Evolutionary conservation across 148 eudicot genomes (phyloP).

Genomic region (Rhododendron henanense): DNA sequence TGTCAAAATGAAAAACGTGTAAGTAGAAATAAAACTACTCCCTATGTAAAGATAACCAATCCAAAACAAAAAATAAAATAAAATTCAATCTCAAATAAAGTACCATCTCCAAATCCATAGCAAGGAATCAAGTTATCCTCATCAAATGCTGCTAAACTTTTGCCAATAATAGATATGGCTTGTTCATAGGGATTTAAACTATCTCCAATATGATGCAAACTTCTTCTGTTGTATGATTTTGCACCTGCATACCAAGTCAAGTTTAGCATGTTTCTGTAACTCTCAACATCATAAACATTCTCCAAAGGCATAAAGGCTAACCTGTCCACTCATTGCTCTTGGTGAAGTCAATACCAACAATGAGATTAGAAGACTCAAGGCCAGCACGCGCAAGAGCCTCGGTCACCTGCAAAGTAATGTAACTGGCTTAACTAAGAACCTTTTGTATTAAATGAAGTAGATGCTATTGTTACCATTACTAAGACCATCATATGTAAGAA

Average conservation of each 20-base stretch:
- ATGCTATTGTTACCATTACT: background rate
- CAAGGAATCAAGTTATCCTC: slow-evolving; percentile 97
- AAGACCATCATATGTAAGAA: background rate
- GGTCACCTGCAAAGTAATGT: slow-evolving; percentile 60
- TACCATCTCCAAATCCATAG: slow-evolving; percentile 99
- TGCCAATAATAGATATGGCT: slow-evolving; percentile 91
- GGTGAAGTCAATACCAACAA: slow-evolving; percentile 91
- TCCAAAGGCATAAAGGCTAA: slow-evolving; percentile 20
- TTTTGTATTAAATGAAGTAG: background rate
- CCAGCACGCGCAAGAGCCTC: slow-evolving; percentile 86
- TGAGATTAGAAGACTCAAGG: slow-evolving; percentile 94
- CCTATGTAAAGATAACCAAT: background rate
- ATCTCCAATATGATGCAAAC: slow-evolving; percentile 80
- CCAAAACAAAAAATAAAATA: background rate
- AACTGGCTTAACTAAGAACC: slow-evolving; percentile 5
- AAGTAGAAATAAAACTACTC: slow-evolving; percentile 3
- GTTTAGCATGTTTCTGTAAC: too few relatives aligned
- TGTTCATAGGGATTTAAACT: slow-evolving; percentile 77
- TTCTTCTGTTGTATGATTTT: slow-evolving; percentile 60
- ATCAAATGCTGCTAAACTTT: slow-evolving; percentile 80
- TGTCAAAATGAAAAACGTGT: slow-evolving; percentile 25
- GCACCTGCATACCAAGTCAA: slow-evolving; percentile 70
- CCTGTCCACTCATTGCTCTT: slow-evolving; percentile 99
- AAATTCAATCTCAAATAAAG: background rate
- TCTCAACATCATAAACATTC: too few relatives aligned